Evolutionary conservation across 2,329 filamentous ascomycete species (phyloP), one percentile per base, ranked within the genome.

Genomic region (Davidsoniella virescens): DNA sequence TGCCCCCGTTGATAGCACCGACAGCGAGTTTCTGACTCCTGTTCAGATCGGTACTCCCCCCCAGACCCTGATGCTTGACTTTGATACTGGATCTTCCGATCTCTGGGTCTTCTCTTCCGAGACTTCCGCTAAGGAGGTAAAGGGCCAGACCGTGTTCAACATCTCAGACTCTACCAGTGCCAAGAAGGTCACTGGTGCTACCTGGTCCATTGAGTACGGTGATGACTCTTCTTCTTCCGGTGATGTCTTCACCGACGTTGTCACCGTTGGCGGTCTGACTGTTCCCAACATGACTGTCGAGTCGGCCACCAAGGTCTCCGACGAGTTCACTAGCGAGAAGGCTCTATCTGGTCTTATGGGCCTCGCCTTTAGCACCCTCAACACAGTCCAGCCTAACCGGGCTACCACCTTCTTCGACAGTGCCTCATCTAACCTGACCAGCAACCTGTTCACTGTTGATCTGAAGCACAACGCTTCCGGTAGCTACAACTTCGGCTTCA

Each of bases 91-190:
- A 1, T 70, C 67, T 2, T 65, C 67, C 9, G 68, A 71, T 51
- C 59, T 70, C 20, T 70, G 69, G 69, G 69, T 72, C 1, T 70
- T 70, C 56, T 68, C 65, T 50, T 64, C 68, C 23, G 64, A 67
- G 45, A 67, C 66, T 36, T 60, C 63, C 39, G 47, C 57, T 33
- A 33, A 50, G 16, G 59, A 66, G 25, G 58, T 65, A 9, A 60
- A 60, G 14, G 66, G 65, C 0, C 68, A 71, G 44, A 57, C 60
- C 4, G 47, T 64, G n/a, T 71, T 67, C 52, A 57, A 65, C 44
- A 64, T 68, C 1, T 54, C 52, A 20, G 60, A 63, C 45, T 70
- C 66, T 52, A 64, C 60, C 18, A 66, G 65, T 2, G 59, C 69
- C 1, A 56, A 61, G 54, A 59, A 62, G 52, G 49, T 70, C 20